Evolutionary conservation across 768 basidiomycete genomes (phyloP).

Genomic region (Russula vinacea): DNA sequence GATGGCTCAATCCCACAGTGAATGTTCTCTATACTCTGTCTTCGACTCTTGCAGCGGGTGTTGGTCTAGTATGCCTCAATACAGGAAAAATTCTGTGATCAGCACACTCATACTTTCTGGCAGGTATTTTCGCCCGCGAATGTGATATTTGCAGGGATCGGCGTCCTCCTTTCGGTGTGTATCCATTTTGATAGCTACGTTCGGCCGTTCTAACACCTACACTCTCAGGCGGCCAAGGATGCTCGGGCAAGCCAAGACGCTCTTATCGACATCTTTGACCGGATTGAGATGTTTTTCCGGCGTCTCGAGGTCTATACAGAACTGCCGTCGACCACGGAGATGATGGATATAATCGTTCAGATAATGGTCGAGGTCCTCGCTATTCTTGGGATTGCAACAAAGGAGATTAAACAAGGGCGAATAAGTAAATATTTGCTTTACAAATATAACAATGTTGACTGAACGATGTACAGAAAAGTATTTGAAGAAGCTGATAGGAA

Average conservation of each 20-base stretch:
- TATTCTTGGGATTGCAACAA: background rate
- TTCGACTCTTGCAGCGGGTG: background rate
- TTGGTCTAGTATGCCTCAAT: background rate
- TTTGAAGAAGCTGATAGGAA: no score
- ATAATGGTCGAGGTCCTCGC: background rate
- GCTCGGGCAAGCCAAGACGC: background rate
- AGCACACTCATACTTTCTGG: background rate
- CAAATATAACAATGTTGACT: no score
- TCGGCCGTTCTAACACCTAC: background rate
- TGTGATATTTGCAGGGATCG: background rate
- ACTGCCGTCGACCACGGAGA: background rate
- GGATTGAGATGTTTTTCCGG: background rate
- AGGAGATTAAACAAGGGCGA: background rate
- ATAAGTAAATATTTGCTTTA: no score
- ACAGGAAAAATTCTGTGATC: background rate
- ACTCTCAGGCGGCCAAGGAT: background rate
- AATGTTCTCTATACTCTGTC: background rate
- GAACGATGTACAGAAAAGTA: no score
- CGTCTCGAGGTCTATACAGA: background rate
- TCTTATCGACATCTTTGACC: background rate
- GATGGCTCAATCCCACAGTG: background rate
- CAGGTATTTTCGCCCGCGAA: background rate
- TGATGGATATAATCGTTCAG: background rate
- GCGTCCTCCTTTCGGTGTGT: background rate
- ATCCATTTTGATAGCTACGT: background rate